Base-by-base conservation (phyloP, 257 asterid genomes). In the Voacanga thouarsii region DNA sequence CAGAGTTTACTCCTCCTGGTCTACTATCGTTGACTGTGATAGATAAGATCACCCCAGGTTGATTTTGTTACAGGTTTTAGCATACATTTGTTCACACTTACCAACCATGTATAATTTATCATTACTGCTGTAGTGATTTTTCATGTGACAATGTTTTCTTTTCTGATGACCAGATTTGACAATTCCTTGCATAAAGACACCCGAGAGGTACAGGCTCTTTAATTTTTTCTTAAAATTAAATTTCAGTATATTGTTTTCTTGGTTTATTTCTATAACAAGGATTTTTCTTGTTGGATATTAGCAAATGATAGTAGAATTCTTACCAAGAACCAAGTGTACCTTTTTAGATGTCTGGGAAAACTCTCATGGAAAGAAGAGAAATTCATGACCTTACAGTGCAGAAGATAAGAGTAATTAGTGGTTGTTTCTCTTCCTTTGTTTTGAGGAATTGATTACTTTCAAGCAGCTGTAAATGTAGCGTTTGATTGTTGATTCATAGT, bases 1-100 rank as follows among this genome's bases (percentile, higher is more conserved):
- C 97, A 12, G 99, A 93, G 85, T 96, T 96, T 83, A 96, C 97
- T 66, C 90, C 97, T 78, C 96, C 97, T 61, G 98, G 98, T 63
- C 91, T 94, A 45, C 82, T 93, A 53, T 92, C 97, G 19, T 94
- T 96, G 43, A 87, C 88, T 51, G 80, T 89, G 59, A 88, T 96
- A 14, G 97, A 96, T 91, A 89, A 86, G 86, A 81, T 87, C 67
- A 90, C 92, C 76, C 90, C 92, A 83, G 95, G 97, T 91, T 45
- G 57, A 65, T 71, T 49, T 72, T 49, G 0, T 10, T n/a, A 7
- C 37, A 64, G 19, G 57, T 55, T 73, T 79, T 79, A 55, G 64
- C 74, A 68, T 75, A 5, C 53, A 28, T 78, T 37, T 63, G 50
- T 49, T 24, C 56, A 12, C 49, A n/a, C 12, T 76, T 56, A 39